Conservation (phyloP, 345 rosid species). For the Camelina sativa region DNA sequence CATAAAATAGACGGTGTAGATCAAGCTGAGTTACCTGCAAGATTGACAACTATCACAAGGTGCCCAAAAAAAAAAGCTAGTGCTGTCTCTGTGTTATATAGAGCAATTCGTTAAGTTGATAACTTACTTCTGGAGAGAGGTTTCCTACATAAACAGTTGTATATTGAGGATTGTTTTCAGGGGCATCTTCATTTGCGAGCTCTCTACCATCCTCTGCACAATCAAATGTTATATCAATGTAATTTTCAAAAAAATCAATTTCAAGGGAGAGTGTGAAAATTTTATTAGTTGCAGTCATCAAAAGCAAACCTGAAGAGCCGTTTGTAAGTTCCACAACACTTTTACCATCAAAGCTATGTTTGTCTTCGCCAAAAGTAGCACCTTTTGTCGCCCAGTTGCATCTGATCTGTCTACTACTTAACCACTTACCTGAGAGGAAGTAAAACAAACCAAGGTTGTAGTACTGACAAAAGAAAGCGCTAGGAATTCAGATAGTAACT, state of each 20-base stretch:
- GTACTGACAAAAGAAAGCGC: not conserved
- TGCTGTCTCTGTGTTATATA: slow-evolving; percentile 3
- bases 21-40: slow-evolving; percentile 74
- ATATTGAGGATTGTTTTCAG: slow-evolving; percentile 86
- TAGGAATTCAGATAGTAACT: not conserved
- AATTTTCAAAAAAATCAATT: slow-evolving; percentile 1
- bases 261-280: not conserved
- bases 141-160: slow-evolving; percentile 98
- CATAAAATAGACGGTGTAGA: slow-evolving; percentile 78
- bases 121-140: slow-evolving; percentile 89
- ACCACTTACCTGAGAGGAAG: slow-evolving; percentile 74
- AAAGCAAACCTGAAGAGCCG: slow-evolving; percentile 69
- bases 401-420: slow-evolving; percentile 87
- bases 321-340: slow-evolving; percentile 78
- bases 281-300: not conserved
- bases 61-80: not conserved
- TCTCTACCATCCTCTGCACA: slow-evolving; percentile 85
- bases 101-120: slow-evolving; percentile 21
- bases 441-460: not conserved
- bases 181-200: slow-evolving; percentile 67
- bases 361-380: slow-evolving; percentile 69
- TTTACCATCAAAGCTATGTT: slow-evolving; percentile 72
- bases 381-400: slow-evolving; percentile 99
- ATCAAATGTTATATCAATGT: not conserved
- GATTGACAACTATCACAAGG: slow-evolving; percentile 20